Base-by-base conservation (phyloP, 1,284 basidiomycete species). In the Agroathelia rolfsii region DNA sequence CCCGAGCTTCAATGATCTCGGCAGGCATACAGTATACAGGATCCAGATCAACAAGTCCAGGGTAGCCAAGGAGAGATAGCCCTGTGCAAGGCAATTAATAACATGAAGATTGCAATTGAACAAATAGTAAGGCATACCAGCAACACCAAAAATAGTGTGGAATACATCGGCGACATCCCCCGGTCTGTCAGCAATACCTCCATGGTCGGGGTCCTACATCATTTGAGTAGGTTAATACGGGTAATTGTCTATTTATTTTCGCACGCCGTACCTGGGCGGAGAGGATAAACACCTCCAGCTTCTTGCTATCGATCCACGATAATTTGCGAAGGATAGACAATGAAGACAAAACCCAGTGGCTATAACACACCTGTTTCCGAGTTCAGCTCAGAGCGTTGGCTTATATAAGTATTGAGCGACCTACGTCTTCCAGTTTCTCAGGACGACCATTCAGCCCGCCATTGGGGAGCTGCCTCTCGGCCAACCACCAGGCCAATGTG, bases 21-120 rank as follows among this genome's bases (percentile, higher is more conserved):
- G 80, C 79, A 1, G 93, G 94, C 87, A 98, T 90, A 59, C 93
- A 97, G 53, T 93, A 97, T 13, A 96, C 80, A 0, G 94, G 94
- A 53, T 97, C 94, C 16, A 97, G 63, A 43, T 86, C 80, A 20
- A 73, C 64, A 13, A 97, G 57, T 0, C 76, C 82, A 0, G 84
- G 78, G 50, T 92, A 93, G n/a, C 88, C 88, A 5, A 96, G 65
- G 6, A 97, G 61, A 0, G 89, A 92, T 10, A 97, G 65, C 0
- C 89, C 90, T 86, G n/a, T n/a, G 19, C 10, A 16, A 30, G 19
- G 24, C 24, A 24, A 36, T 13, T 19, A 24, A 29, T 18, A 7
- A 21, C 11, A 6, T 8, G 24, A 27, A 22, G 21, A 33, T 23
- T 2, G 5, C 25, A 12, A 5, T 28, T 15, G 32, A n/a, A 6